Base-by-base conservation (phyloP, 257 asterid species). In the Solanum paucissectum region DNA sequence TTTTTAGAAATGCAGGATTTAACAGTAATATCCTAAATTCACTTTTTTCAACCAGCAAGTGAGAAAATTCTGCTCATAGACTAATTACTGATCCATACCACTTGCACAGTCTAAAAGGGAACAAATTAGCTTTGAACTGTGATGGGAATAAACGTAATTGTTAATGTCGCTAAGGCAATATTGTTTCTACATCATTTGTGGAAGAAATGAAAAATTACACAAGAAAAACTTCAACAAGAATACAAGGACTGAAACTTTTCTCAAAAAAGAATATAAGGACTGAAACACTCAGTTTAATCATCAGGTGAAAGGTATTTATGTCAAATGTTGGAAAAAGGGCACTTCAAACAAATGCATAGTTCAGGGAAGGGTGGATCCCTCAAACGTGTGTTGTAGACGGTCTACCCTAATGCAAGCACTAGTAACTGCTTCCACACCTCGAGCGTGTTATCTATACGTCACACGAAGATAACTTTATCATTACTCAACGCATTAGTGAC, bases 361-460 rank as follows among this genome's bases (percentile, higher is more conserved):
- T 58, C 12, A 1, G 12, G 27, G 0, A 58, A 58, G 27, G 68
- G 27, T 8, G 0, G 5, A 58, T 58, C 25, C 68, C 27, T 21
- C 0, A 58, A 8, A 1, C 0, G 5, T 58, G 25, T 58, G 12
- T 58, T 9, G 12, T 58, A 58, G 68, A 58, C 25, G 0, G 11
- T 58, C 66, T 58, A 58, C 12, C 66, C 25, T 21, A 58, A 20
- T 7, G 27, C 25, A 58, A 58, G 27, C 12, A 21, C n/a, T 58
- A 21, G 12, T 58, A 20, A 49, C n/a, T 52, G 62, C 62, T 52
- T 52, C 62, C n/a, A 6, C 27, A 21, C 0, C 66, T 58, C 27
- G 1, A 20, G 0, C 66, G 0, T 20, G 1, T 58, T 21, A 21
- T 21, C 27, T 58, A 46, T 46, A 46, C 1, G 3, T 46, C 55